A percentile compares a stretch with the other conserved stretches of the same genome.
Evolutionary conservation across 2,329 filamentous ascomycete species (phyloP).

Genomic region (Rhexocercosporidium sp.): DNA sequence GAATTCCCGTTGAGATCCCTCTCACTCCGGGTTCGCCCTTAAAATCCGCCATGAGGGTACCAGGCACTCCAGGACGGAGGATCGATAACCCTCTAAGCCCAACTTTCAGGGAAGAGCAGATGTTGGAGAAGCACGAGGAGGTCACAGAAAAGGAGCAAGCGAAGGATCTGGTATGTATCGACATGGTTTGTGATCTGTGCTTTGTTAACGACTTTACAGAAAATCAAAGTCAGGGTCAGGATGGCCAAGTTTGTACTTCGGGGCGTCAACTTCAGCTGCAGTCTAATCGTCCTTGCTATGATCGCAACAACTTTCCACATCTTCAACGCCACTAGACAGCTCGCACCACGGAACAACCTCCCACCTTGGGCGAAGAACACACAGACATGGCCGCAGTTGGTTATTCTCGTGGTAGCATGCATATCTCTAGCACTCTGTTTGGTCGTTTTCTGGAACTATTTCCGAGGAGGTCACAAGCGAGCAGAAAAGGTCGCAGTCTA

Average conservation of each 20-base stretch:
- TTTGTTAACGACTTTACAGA: conserved; percentile 62
- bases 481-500: conserved; percentile 95
- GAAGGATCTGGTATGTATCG: conserved; percentile 76
- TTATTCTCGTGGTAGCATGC: conserved; percentile 78
- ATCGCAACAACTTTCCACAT: conserved; percentile 86
- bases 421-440: conserved; percentile 82
- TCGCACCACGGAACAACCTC: conserved; percentile 79
- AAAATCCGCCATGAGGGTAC: conserved; percentile 88
- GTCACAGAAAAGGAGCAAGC: conserved; percentile 85
- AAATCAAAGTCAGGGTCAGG: conserved; percentile 88
- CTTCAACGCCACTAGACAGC: conserved; percentile 82
- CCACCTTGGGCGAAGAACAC: conserved; percentile 84
- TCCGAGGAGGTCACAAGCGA: conserved; percentile 81
- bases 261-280: conserved; percentile 95
- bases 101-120: conserved; percentile 86
- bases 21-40: conserved; percentile 78
- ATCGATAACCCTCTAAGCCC: conserved; percentile 83
- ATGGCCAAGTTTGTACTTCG: conserved; percentile 95
- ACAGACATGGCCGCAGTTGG: conserved; percentile 86
- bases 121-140: conserved; percentile 83
- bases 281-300: conserved; percentile 91
- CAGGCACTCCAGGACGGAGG: conserved; percentile 77
- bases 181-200: conserved; percentile 5
- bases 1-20: conserved; percentile 57
- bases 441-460: conserved; percentile 83